phyloP scores from a whole-genome alignment of 306 rosid genomes.

The Ormosia emarginata region DNA sequence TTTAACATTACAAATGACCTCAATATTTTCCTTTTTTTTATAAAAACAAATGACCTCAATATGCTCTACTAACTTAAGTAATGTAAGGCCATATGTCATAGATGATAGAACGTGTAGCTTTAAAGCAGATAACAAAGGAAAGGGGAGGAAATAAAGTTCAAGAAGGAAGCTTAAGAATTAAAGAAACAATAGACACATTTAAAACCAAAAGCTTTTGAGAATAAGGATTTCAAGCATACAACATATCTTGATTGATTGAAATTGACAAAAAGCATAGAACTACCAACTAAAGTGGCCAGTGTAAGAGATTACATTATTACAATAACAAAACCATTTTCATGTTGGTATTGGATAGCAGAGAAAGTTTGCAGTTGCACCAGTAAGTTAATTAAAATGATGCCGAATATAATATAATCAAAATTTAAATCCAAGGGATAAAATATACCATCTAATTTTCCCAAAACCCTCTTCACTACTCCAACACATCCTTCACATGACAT shows the following conservation, averaged over 20 bases:
- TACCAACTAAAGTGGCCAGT: neutral
- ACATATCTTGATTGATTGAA: neutral
- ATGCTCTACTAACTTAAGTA: neutral
- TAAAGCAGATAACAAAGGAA: neutral
- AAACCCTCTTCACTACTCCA: conserved; percentile 94
- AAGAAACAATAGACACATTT: neutral
- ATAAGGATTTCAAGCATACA: neutral
- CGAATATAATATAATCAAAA: neutral
- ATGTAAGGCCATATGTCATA: neutral
- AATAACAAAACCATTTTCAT: neutral
- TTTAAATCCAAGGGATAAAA: neutral
- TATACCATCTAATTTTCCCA: conserved; percentile 89
- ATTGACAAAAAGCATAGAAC: neutral
- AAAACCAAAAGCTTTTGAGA: neutral
- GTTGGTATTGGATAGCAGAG: neutral
- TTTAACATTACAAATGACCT: neutral
- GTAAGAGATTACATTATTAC: neutral
- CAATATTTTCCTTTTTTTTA: neutral
- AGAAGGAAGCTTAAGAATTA: neutral
- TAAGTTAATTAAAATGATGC: neutral
- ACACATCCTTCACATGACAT: conserved; percentile 96
- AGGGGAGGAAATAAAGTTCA: neutral
- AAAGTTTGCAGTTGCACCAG: neutral
- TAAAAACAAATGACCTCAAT: neutral
- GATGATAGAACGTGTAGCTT: neutral